Base-by-base conservation (phyloP, 1,284 basidiomycete genomes). In the Inonotus hispidus region DNA sequence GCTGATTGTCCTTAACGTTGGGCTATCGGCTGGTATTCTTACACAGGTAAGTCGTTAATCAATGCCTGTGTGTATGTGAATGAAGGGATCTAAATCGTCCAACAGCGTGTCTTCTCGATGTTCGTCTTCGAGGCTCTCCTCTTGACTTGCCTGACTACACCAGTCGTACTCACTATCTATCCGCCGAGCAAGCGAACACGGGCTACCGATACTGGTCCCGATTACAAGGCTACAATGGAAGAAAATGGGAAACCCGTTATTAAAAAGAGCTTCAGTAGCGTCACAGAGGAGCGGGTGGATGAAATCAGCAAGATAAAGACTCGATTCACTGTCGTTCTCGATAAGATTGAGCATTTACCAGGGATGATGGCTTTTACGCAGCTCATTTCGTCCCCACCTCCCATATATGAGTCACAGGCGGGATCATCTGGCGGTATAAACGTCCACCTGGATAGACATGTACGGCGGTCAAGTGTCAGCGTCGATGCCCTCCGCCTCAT, bases 61-160 rank as follows among this genome's bases (percentile, higher is more conserved):
- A 58, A 14, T 14, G 8, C 62, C 32, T 65, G 63, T 21, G 39
- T 32, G 29, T 16, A 27, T 29, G 53, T 27, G 6, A 58, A 60
- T 10, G 63, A 41, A 35, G 7, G 49, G 37, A 57, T 41, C 19
- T 65, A 16, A 14, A n/a, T 11, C 66, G 3, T n/a, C n/a, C n/a
- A n/a, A n/a, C 68, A 80, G 75, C 75, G 77, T 29, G 85, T 90
- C 8, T 90, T 90, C 69, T 88, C 87, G 13, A 97, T 98, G 92
- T 95, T 98, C 67, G 93, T 96, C 25, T 76, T 97, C 37, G 92
- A 93, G 72, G 93, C 95, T 0, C 74, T 98, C 54, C 72, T 90
- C 27, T 79, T 96, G 54, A 97, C 94, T 0, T 92, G 92, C 73
- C 82, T 92, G 78, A 97, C 94, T 0, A 96, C 93, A 0, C 95